phyloP scores from a whole-genome alignment of 176 grass and related monocot species.

The Triticum dicoccoides region DNA sequence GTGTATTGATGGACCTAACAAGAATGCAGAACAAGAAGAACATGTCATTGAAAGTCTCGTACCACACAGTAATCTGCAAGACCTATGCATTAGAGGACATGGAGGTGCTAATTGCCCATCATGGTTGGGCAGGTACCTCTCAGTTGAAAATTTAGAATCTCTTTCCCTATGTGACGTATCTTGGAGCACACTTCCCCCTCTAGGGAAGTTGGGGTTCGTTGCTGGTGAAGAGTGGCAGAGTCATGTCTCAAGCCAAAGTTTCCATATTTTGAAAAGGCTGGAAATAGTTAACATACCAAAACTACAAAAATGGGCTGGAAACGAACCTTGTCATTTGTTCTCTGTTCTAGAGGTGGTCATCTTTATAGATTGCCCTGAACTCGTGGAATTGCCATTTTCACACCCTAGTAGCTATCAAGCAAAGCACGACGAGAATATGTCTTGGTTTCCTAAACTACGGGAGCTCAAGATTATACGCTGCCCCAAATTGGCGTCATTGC shows the following conservation, averaged over 20 bases:
- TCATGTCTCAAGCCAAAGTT: neutral
- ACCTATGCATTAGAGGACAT: neutral
- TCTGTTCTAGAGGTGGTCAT: neutral
- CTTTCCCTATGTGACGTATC: neutral
- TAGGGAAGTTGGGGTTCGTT: neutral
- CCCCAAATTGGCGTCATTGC: neutral
- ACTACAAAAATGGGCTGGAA: neutral
- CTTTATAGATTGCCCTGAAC: neutral
- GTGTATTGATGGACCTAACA: accelerated
- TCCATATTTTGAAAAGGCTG: neutral
- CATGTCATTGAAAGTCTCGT: neutral
- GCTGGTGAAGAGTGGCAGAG: neutral
- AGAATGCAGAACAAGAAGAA: neutral
- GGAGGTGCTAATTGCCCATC: neutral
- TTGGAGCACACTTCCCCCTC: neutral
- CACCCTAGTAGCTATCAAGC: accelerated
- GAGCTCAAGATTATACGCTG: neutral
- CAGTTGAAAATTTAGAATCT: neutral
- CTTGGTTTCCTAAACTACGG: neutral
- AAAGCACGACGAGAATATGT: neutral
- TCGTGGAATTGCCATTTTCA: neutral
- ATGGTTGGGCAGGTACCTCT: neutral
- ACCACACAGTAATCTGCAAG: neutral
- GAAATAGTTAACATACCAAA: neutral
- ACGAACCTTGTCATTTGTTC: neutral